Percentiles rank a stretch among this genome's conserved stretches.
These are phyloP conservation scores for Nothopassalora personata DNA, from an alignment of 2,329 filamentous ascomycete genomes.

Conservation along the genomic window DNA sequence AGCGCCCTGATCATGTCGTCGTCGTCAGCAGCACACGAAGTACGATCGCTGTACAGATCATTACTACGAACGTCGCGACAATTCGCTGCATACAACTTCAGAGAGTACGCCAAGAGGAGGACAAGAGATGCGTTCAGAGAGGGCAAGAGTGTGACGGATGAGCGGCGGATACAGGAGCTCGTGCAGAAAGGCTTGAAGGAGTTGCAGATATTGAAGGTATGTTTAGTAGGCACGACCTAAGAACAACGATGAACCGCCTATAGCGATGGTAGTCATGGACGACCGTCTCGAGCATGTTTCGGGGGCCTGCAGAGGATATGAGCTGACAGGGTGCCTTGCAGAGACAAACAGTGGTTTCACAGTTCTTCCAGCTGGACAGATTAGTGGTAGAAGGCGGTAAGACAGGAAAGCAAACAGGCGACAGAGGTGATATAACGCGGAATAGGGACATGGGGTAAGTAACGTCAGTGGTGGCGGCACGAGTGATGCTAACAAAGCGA, in stretches of 20 bases:
- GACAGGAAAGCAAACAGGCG: conserved; percentile 66
- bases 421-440: conserved; percentile 62
- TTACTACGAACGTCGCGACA: conserved; percentile 79
- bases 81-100: conserved; percentile 94
- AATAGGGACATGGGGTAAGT: conserved; percentile 75
- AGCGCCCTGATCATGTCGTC: conserved; percentile 14
- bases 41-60: conserved; percentile 63
- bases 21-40: conserved; percentile 22
- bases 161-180: conserved; percentile 74
- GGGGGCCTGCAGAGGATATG: neutral
- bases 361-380: conserved; percentile 87
- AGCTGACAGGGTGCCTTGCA: conserved; percentile 46
- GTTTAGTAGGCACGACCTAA: conserved; percentile 26
- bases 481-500: neutral
- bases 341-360: conserved; percentile 91
- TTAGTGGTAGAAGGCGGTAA: conserved; percentile 88
- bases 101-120: conserved; percentile 88
- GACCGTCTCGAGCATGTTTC: neutral
- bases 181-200: conserved; percentile 84
- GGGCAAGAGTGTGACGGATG: conserved; percentile 66
- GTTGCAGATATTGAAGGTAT: conserved; percentile 83
- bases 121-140: conserved; percentile 88
- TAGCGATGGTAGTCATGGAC: no score
- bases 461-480: no score
- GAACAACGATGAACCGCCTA: neutral